A percentile compares a stretch with the other conserved stretches of the same genome.
phyloP scores from a whole-genome alignment of 805 yeast genomes.

The Spathaspora gorwiae region DNA sequence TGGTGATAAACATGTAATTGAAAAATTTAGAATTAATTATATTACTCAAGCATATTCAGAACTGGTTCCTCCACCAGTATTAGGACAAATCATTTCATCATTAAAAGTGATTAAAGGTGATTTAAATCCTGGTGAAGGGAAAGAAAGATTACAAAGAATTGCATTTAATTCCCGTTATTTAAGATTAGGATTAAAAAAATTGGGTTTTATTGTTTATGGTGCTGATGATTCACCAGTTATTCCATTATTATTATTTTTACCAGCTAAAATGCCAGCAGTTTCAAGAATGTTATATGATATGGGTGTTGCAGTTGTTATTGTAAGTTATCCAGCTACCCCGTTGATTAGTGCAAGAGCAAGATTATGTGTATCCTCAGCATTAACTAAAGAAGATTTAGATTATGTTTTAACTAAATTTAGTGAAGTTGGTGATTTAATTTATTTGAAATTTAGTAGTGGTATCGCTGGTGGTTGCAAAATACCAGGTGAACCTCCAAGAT shows the following conservation, averaged over 20 bases:
- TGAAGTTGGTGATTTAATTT: constrained; percentile 73
- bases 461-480: constrained; percentile 64
- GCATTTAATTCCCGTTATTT: constrained; percentile 95
- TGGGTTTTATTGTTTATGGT: constrained; percentile 93
- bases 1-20: constrained; percentile 64
- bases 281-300: constrained; percentile 74
- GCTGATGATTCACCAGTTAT: constrained; percentile 95
- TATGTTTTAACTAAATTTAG: constrained; percentile 63
- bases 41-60: constrained; percentile 78
- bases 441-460: constrained; percentile 74
- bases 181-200: constrained; percentile 81
- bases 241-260: constrained; percentile 81
- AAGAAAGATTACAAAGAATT: constrained; percentile 83
- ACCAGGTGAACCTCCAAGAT: constrained; percentile 59
- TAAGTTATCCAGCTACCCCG: constrained; percentile 97
- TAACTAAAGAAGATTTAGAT: constrained; percentile 93
- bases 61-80: constrained; percentile 84
- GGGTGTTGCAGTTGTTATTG: constrained; percentile 91
- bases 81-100: constrained; percentile 81
- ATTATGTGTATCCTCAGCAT: constrained; percentile 85
- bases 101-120: constrained; percentile 76
- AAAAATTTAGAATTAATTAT: constrained; percentile 67
- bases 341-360: constrained; percentile 85
- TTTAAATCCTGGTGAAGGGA: constrained; percentile 87
- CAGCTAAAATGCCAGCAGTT: constrained; percentile 91